Base-by-base conservation (phyloP, 2,329 filamentous ascomycete species). In the Nothophaeocryptopus gaeumannii region DNA sequence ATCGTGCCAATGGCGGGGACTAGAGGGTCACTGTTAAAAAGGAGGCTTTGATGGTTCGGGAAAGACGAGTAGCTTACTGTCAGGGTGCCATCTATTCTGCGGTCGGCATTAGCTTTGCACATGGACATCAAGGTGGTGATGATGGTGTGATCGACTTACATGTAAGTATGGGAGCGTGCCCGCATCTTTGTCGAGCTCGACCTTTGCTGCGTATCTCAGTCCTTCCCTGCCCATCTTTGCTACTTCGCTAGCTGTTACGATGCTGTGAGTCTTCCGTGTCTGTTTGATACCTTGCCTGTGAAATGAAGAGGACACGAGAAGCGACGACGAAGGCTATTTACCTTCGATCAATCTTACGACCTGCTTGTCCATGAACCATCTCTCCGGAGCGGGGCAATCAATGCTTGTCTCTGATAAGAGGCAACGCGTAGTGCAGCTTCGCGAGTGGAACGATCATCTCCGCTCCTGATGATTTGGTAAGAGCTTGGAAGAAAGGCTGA, bases 81-180 rank as follows among this genome's bases (percentile, higher is more conserved):
- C 90, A 32, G 91, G 91, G 65, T 96, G 91, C 91, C 90, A 96
- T 68, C 90, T 79, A 64, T 96, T 96, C 86, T 89, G 14, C 35
- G 42, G 32, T 48, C n/a, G 11, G 35, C 32, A 29, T 53, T 51
- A 55, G 52, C 29, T 38, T 38, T 44, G 38, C 31, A 12, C 34
- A 12, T 41, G 33, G 29, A 43, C 34, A 50, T 44, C 42, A 45
- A 47, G 49, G 48, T 46, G 53, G 41, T 58, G 38, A 33, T 43
- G 46, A 39, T 54, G 54, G 51, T 36, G 39, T 48, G 33, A 44
- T 34, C 5, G 40, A 44, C 54, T 42, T 53, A 61, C 49, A 53
- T 60, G 54, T 46, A 59, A 50, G 51, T 62, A 79, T 2, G 79
- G 70, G 65, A 92, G 87, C 55, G 89, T 81, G 32, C 78, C 74